Base-by-base conservation (phyloP, 2,329 filamentous ascomycete genomes). In the Colletotrichum aenigma region DNA sequence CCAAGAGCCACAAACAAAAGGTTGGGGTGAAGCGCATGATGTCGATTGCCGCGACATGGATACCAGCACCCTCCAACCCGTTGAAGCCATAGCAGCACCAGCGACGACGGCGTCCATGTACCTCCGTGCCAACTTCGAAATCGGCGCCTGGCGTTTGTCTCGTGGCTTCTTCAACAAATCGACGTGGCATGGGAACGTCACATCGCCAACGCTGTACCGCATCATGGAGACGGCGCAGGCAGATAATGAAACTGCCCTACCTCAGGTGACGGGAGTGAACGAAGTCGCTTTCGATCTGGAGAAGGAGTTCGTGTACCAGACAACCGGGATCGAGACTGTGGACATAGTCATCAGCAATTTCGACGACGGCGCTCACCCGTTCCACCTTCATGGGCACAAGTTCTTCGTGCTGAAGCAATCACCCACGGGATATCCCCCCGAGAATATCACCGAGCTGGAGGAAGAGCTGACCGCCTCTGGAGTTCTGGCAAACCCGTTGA, bases 351-450 rank as follows among this genome's bases (percentile, higher is more conserved):
- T 84, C 21, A 83, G 82, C 76, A 84, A 83, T 38, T 77, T 83
- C 9, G 82, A 84, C 43, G 82, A 84, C 61, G 81, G 84, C 7
- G 81, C 80, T 1, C 84, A 86, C 26, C 84, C 83, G 0, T 85
- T 85, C 36, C 91, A 94, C 82, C 84, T 94, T 0, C 93, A 93
- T 81, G 91, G 91, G 0, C 89, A 92, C 81, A 86, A 86, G 58
- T 91, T 92, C 82, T 90, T 90, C 78, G 84, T 90, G 52, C 78
- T 86, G 1, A 52, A 78, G 0, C 83, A 85, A 48, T 84, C 80
- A 0, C 71, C 73, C 0, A 80, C 79, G 4, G 84, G 84, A 2
- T 86, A 86, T 58, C 85, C 85, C 1, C 85, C 84, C 1, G 71
- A 62, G 0, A 24, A 24, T 7, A 76, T 78, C 1, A 70, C 75